Evolutionary conservation across 768 basidiomycete genomes (phyloP).

Genomic region (Pulveroboletus ravenelii): DNA sequence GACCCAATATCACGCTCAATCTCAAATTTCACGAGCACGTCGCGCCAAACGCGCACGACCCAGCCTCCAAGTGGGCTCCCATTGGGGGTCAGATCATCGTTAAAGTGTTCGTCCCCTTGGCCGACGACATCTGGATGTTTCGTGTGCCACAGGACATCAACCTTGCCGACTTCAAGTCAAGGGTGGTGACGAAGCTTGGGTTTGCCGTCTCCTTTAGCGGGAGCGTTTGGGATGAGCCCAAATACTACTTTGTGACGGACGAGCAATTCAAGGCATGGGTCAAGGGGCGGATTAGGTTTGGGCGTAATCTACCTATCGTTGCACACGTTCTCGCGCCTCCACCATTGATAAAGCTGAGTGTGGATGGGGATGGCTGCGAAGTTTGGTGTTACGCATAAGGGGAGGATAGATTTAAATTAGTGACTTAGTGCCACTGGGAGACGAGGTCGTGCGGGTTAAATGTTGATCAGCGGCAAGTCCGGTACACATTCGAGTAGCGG

Average conservation of each 20-base stretch:
- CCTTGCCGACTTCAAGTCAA: constrained; percentile 30
- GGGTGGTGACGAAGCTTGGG: constrained; percentile 34
- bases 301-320: constrained; percentile 34
- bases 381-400: constrained; percentile 19
- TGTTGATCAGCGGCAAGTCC: too few relatives aligned
- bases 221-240: constrained; percentile 27
- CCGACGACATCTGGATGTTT: constrained; percentile 38
- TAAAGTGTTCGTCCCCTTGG: constrained; percentile 38
- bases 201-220: constrained; percentile 33
- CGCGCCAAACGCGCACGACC: neutral
- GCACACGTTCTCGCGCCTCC: constrained; percentile 23
- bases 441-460: too few relatives aligned
- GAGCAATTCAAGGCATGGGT: constrained; percentile 34
- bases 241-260: constrained; percentile 29
- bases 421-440: neutral
- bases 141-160: constrained; percentile 30
- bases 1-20: neutral
- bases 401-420: neutral
- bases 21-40: neutral
- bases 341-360: constrained; percentile 16
- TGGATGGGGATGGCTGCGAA: constrained; percentile 18
- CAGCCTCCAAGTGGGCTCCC: constrained; percentile 28
- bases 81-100: constrained; percentile 33
- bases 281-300: constrained; percentile 28
- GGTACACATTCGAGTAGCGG: too few relatives aligned